Evolutionary conservation across 31 red algal genomes (phyloP), one percentile per base, ranked within the genome.

Genomic region (Endocladia muricata): DNA sequence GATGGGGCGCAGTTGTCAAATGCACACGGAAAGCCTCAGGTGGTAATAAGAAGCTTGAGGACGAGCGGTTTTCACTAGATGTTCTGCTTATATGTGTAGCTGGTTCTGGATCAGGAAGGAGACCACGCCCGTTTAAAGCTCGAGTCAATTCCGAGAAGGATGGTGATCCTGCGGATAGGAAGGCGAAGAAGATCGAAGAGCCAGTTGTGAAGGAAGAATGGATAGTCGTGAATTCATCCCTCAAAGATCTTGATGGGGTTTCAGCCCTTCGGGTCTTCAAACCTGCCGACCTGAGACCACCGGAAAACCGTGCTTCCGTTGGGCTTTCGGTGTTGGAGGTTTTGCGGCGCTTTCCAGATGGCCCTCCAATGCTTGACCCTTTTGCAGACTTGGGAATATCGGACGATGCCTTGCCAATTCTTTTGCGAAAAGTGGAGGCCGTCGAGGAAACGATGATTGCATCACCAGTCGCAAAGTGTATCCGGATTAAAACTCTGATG

Each of bases 351-450:
- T 95, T 88, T 59, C 70, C 92, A 4, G 88, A 84, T 28, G 93
- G 88, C 32, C 78, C 83, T 60, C 96, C 96, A 48, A 83, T 95
- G 82, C 52, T 98, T 21, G 96, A 98, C 51, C 96, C 96, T 19
- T 68, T 95, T 31, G 70, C 78, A n/a, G 96, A 98, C 61, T 63
- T 95, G 37, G 86, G 74, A n/a, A 94, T 98, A 39, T 47, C 47
- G 3, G 92, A 94, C 49, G 73, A 94, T 22, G 60, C 51, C 17
- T 63, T 98, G 44, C 74, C 79, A 22, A 84, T 88, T 72, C 59
- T 95, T 34, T 78, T 98, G 47, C 83, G 76, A 51, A 91, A 98
- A 65, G 81, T 82, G 28, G 93, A 96, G 74, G 83, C 93, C 0
- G 68, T 96, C 3, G 93, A 96, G 34, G 93, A 88, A 40, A 64